Evolutionary conservation across 2,329 filamentous ascomycete species (phyloP).

Genomic region (Aspergillus calidoustus): DNA sequence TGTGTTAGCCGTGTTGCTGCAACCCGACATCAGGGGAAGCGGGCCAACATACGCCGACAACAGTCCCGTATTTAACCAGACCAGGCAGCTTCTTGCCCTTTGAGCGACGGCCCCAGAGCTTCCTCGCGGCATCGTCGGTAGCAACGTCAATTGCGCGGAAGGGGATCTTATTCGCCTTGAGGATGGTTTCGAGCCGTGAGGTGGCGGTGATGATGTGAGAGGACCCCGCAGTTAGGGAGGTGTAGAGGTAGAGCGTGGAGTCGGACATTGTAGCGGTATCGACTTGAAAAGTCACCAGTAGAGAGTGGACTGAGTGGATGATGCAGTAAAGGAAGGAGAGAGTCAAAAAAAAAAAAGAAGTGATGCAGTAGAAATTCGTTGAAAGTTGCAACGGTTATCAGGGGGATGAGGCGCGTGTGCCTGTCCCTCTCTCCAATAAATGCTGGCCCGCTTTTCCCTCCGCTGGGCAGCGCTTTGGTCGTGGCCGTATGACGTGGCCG

Average conservation of each 20-base stretch:
- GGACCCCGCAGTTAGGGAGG: conserved; percentile 91
- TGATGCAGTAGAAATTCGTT: neutral
- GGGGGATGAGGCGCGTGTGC: neutral
- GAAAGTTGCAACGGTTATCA: neutral
- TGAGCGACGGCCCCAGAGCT: conserved; percentile 83
- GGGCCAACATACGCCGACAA: conserved; percentile 74
- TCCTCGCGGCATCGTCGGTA: conserved; percentile 84
- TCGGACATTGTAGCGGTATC: conserved; percentile 38
- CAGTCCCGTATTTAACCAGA: conserved; percentile 82
- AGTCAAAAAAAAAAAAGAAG: neutral
- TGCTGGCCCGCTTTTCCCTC: neutral
- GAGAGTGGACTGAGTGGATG: neutral
- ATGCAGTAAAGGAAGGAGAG: conserved; percentile 1
- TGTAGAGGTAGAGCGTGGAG: conserved; percentile 87
- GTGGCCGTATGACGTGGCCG: conserved; percentile 10
- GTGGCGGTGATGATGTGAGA: conserved; percentile 97
- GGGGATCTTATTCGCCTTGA: conserved; percentile 90
- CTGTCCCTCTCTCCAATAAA: conserved; percentile 10
- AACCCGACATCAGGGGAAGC: neutral
- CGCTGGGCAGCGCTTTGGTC: neutral
- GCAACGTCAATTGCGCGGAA: conserved; percentile 93
- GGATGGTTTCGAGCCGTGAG: conserved; percentile 91
- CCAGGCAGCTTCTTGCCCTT: conserved; percentile 88
- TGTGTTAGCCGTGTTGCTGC: conserved; percentile 17
- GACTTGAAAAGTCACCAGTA: neutral